Base-by-base conservation (phyloP, 371 early-diverging fungal genomes). In the Mortierella sp. region DNA sequence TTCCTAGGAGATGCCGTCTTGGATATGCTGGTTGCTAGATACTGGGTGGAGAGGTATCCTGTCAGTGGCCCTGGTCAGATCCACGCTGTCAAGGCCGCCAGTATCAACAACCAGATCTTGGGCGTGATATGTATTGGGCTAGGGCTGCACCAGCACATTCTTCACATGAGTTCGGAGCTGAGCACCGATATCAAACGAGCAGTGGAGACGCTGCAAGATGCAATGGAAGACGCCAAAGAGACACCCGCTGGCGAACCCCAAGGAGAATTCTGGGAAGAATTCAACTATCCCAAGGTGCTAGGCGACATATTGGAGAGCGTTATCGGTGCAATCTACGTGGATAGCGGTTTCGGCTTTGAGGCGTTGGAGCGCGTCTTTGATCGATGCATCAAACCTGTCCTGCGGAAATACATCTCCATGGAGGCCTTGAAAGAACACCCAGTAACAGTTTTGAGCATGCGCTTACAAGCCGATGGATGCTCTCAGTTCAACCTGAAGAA, bases 271-370 rank as follows among this genome's bases (percentile, higher is more conserved):
- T 94, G 93, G 94, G 71, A 72, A 26, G 82, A 88, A n/a, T 67
- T 91, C 45, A 84, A 84, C 19, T 85, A 93, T 1, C 96, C 98
- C 24, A 98, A 98, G 65, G 90, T 91, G 0, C 65, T 94, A 47
- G 91, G 93, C 3, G 97, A 98, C 82, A 80, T 96, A 0, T 84
- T 93, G 13, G 98, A 98, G 82, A 89, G 94, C 61, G 82, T 93
- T 64, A 30, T 96, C 6, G 98, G 96, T 12, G 97, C 98, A 3
- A 82, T 94, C 2, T 94, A 90, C 74, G 84, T 96, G 0, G 98
- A 97, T 72, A 83, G 89, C 21, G 89, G 88, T 0, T 93, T 90
- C 71, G 78, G 86, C 59, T 53, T 91, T 23, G 82, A 71, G 0
- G 81, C 81, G 0, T 83, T 82, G 0, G 71, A 83, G 21, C 62